These are phyloP conservation scores for Nymphaea thermarum DNA, from an alignment of 164 flowering plant species.

Conservation along the genomic window DNA sequence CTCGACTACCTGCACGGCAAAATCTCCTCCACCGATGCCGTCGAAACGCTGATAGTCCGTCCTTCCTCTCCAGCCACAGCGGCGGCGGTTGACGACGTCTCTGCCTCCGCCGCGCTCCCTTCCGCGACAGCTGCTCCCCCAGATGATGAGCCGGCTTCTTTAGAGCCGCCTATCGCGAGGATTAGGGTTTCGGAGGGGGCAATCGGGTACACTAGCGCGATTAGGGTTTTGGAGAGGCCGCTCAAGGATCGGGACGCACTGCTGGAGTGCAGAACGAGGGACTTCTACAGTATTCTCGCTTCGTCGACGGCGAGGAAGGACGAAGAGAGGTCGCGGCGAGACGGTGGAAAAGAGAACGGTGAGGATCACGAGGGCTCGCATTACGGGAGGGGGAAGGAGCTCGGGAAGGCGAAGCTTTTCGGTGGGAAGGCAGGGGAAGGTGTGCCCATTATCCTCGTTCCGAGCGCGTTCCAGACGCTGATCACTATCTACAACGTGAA, in stretches of 20 bases:
- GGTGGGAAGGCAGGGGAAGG: constrained; percentile 91
- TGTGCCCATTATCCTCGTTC: constrained; percentile 92
- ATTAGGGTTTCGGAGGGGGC: constrained; percentile 4
- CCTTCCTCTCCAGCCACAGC: neutral
- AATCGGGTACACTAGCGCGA: constrained; percentile 29
- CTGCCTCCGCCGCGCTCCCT: neutral
- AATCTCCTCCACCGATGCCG: constrained; percentile 54
- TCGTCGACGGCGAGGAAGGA: constrained; percentile 61
- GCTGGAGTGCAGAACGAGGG: constrained; percentile 57
- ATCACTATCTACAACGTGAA: constrained; percentile 95
- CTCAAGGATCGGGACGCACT: constrained; percentile 65
- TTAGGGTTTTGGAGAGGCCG: constrained; percentile 56
- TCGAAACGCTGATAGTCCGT: constrained; percentile 24
- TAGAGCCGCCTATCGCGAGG: neutral
- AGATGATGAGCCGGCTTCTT: neutral
- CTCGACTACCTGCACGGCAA: constrained; percentile 80
- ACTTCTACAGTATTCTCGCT: constrained; percentile 55
- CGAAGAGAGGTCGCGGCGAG: constrained; percentile 79
- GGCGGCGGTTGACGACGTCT: neutral
- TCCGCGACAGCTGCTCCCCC: neutral
- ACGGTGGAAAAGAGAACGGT: constrained; percentile 35
- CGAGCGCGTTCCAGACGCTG: constrained; percentile 91
- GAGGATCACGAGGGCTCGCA: constrained; percentile 26
- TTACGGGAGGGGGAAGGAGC: neutral
- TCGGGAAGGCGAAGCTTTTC: constrained; percentile 45